Base-by-base conservation (phyloP, 805 yeast genomes). In the Candida adriatica region DNA sequence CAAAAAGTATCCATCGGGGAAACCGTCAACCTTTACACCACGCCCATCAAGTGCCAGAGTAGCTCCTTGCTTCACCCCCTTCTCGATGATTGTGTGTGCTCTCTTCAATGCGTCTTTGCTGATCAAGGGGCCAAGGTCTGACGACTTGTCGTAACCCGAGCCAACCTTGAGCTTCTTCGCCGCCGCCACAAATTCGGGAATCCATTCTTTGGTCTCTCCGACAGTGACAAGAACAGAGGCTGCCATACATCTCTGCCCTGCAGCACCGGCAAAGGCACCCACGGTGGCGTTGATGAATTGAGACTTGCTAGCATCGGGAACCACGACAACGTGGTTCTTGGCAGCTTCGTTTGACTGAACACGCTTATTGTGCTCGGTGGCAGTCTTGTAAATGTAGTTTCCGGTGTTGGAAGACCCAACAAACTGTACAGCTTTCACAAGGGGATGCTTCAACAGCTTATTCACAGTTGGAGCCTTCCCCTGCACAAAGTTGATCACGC, bases 171-270 rank as follows among this genome's bases (percentile, higher is more conserved):
- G 68, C 40, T 59, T 51, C 42, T 66, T 61, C 13, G 87, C 83
- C 27, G 72, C 76, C 24, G 55, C 63, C 19, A 73, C 68, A 33
- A 79, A 60, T 30, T 79, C 87, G 16, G 56, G 41, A 30, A 79
- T 58, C 87, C 86, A 79, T 35, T 68, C 68, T 50, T 67, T 67
- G 32, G 81, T 63, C 18, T 44, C 41, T 13, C 87, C 87, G 13
- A 80, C 86, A 10, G 84, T 70, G 10, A 79, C 83, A 35, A 80
- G 62, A 5, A 76, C 85, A 8, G 81, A 73, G 29, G 81, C 75
- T 8, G 87, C 87, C 88, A 79, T 79, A 57, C 88, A 79, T 53
- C 88, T 70, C 64, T 79, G 87, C 33, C 88, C 88, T 16, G 87
- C 87, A 37, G 88, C 88, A 24, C 88, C 87, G 48, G 81, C 81